phyloP scores from a whole-genome alignment of 345 rosid genomes.

The Sisymbrium irio region DNA sequence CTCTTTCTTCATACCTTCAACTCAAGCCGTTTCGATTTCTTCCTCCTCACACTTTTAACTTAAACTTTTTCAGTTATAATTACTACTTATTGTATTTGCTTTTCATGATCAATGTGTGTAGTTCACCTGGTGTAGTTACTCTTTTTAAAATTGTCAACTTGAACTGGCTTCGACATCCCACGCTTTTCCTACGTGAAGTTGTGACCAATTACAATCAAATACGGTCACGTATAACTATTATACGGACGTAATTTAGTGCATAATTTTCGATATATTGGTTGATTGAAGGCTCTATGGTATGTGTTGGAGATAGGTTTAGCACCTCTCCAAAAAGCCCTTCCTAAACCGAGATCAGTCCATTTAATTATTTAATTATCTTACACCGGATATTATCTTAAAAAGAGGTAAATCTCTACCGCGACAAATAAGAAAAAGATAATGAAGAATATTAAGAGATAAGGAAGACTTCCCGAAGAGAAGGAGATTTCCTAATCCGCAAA shows the following conservation, averaged over 20 bases:
- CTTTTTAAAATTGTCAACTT: not conserved
- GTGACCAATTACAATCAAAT: not conserved
- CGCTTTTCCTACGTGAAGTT: not conserved
- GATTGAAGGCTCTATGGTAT: too few relatives aligned
- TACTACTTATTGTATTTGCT: constrained; percentile 13
- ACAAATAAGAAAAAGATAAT: too few relatives aligned
- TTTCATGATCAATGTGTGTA: constrained; percentile 13
- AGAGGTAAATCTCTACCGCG: too few relatives aligned
- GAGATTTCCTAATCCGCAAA: too few relatives aligned
- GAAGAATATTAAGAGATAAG: too few relatives aligned
- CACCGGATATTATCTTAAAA: too few relatives aligned
- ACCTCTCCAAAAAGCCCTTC: too few relatives aligned
- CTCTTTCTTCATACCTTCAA: not conserved
- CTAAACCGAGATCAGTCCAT: too few relatives aligned
- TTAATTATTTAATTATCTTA: too few relatives aligned
- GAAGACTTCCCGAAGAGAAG: too few relatives aligned
- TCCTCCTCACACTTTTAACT: constrained; percentile 21
- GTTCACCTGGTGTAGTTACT: constrained; percentile 6
- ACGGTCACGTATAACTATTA: not conserved
- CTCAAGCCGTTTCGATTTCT: constrained; percentile 23
- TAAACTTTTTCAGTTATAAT: not conserved
- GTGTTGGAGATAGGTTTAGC: too few relatives aligned
- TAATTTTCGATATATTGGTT: not conserved
- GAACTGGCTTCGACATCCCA: not conserved
- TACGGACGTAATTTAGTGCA: not conserved